Evolutionary conservation across 352 stramenopile genomes (phyloP), one percentile per base, ranked within the genome.

Genomic region (Phytophthora meadii): DNA sequence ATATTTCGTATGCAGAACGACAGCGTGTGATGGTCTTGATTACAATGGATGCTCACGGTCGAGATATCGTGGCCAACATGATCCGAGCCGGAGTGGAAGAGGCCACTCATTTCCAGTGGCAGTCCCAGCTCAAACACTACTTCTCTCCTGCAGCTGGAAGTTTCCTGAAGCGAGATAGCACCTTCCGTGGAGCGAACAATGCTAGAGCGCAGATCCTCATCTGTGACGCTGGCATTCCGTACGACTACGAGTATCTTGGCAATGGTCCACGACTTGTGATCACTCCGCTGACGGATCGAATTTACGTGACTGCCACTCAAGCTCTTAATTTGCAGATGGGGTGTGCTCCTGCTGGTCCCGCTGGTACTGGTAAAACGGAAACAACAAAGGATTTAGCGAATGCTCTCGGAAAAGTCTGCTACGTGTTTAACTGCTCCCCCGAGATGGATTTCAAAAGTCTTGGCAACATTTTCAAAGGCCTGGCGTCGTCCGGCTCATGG

Each of bases 391-490:
- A 99, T 86, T 72, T 99, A 1, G 93, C 93, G 0, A 97, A 96
- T 50, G 94, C 95, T 11, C 54, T 99, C 10, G 96, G 94, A 19
- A 99, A 98, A 70, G 94, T 95, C 9, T 98, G 94, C 57, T 98
- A 98, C 65, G 94, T 97, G 59, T 98, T 98, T 68, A 98, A 98
- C 61, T 98, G 93, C 65, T 98, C 95, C 4, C 96, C 96, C 1
- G 95, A 99, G 71, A 98, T 98, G 92, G 96, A 99, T 67, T 98
- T 97, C 76, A 92, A 97, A 69, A 95, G 90, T 65, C 73, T 99
- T 0, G 96, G 95, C n/a, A 98, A 98, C 61, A 98, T 99, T 36
- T 99, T 99, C 79, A 99, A 98, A 73, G 95, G 95, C 2, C 72
- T 98, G 5, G 95, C 94, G 6, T 98, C 92, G 1, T 97, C 89